phyloP scores from a whole-genome alignment of 208 protist genomes.

The Acanthamoeba lenticulata region DNA sequence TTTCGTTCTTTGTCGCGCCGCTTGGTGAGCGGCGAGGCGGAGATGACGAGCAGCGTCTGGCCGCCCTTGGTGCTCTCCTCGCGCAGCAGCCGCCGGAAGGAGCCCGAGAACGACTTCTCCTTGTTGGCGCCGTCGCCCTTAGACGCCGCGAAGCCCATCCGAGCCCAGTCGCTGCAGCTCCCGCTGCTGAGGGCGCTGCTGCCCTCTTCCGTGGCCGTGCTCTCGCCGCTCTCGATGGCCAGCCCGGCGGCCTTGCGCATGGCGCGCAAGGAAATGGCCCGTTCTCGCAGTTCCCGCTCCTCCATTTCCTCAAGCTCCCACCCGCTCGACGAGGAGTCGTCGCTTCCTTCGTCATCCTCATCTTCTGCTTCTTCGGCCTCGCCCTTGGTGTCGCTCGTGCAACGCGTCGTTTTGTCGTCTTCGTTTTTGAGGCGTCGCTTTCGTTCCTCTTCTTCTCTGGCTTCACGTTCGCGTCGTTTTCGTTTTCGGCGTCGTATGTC shows the following conservation, averaged over 20 bases:
- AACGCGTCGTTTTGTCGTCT: neutral
- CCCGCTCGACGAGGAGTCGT: constrained; percentile 39
- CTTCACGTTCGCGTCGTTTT: constrained; percentile 36
- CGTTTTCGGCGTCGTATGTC: neutral
- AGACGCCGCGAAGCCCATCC: neutral
- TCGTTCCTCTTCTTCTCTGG: neutral
- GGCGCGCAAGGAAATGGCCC: constrained; percentile 8
- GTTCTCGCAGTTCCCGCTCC: neutral
- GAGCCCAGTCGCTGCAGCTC: neutral
- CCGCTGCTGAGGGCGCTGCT: neutral
- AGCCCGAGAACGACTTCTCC: neutral
- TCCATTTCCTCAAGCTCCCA: constrained; percentile 51
- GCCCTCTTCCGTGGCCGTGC: neutral
- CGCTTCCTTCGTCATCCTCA: neutral
- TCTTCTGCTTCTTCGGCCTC: neutral
- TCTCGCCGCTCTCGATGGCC: neutral
- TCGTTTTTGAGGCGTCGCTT: neutral
- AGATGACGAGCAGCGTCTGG: constrained; percentile 28
- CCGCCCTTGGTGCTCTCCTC: constrained; percentile 33
- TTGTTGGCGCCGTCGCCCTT: neutral
- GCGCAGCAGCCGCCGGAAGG: constrained; percentile 22
- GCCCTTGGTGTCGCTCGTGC: too few relatives aligned
- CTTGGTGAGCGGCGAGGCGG: constrained; percentile 30
- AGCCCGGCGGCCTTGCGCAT: neutral
- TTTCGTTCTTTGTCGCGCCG: neutral